Evolutionary conservation across 345 rosid species (phyloP).

Genomic region (Melaleuca quinquenervia): DNA sequence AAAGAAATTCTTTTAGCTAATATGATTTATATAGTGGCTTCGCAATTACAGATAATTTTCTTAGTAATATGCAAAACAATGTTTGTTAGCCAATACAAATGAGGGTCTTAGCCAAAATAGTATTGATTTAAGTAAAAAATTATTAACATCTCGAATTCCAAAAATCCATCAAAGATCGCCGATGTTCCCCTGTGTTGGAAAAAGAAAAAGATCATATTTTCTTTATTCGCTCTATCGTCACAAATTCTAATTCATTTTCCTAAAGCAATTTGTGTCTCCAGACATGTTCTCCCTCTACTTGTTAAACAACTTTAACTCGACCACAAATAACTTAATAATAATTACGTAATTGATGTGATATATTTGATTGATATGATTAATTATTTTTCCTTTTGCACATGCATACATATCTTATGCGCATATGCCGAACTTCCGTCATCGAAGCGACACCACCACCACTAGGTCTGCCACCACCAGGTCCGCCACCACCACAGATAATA

Average conservation of each 20-base stretch:
- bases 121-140: neutral
- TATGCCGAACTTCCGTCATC: too few species aligned
- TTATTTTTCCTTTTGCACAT: too few species aligned
- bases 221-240: neutral
- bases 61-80: neutral
- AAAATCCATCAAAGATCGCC: neutral
- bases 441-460: too few species aligned
- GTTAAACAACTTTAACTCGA: neutral
- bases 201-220: neutral
- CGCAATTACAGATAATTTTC: neutral
- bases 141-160: neutral
- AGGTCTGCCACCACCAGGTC: too few species aligned
- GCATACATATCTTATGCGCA: too few species aligned
- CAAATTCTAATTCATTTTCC: neutral
- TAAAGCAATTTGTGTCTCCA: neutral
- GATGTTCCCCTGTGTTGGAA: neutral
- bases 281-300: neutral
- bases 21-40: neutral
- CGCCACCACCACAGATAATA: too few species aligned
- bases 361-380: too few species aligned
- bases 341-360: too few species aligned
- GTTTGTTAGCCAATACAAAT: neutral
- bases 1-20: neutral
- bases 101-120: neutral
- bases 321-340: too few species aligned